Evolutionary conservation across 805 yeast genomes (phyloP).

Genomic region (Cyberlindnera samutprakarnensis): DNA sequence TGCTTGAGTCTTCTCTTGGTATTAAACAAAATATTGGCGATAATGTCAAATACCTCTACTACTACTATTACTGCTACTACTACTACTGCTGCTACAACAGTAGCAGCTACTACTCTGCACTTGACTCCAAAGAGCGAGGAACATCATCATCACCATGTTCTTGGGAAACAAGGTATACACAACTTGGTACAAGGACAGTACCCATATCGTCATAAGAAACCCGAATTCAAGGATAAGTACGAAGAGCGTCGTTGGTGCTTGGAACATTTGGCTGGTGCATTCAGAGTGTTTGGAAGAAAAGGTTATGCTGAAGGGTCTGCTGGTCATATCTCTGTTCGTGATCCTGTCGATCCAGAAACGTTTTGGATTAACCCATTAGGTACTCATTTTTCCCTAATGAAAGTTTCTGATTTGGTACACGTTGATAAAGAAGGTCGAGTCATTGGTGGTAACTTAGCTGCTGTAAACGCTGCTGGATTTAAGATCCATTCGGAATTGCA

Average conservation of each 20-base stretch:
- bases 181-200: conserved; percentile 48
- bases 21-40: no score
- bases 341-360: conserved; percentile 71
- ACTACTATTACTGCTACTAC: conserved; percentile 7
- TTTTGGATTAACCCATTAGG: conserved; percentile 90
- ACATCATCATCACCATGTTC: conserved; percentile 11
- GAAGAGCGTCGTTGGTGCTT: conserved; percentile 47
- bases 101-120: conserved; percentile 7
- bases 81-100: conserved; percentile 4
- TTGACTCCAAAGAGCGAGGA: conserved; percentile 2
- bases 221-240: conserved; percentile 40
- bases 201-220: conserved; percentile 41
- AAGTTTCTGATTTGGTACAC: conserved; percentile 56
- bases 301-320: conserved; percentile 74
- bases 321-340: conserved; percentile 82
- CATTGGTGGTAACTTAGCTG: conserved; percentile 47
- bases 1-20: no score
- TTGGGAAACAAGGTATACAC: conserved; percentile 42
- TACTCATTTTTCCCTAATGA: conserved; percentile 58
- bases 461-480: conserved; percentile 64
- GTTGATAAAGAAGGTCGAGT: conserved; percentile 57
- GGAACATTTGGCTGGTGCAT: conserved; percentile 81
- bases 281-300: conserved; percentile 73
- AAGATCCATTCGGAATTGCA: conserved; percentile 63
- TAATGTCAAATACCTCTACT: no score